A percentile compares a stretch with the other conserved stretches of the same genome.
Conservation (phyloP, 768 basidiomycete genomes). For the Calvatia gigantea region DNA sequence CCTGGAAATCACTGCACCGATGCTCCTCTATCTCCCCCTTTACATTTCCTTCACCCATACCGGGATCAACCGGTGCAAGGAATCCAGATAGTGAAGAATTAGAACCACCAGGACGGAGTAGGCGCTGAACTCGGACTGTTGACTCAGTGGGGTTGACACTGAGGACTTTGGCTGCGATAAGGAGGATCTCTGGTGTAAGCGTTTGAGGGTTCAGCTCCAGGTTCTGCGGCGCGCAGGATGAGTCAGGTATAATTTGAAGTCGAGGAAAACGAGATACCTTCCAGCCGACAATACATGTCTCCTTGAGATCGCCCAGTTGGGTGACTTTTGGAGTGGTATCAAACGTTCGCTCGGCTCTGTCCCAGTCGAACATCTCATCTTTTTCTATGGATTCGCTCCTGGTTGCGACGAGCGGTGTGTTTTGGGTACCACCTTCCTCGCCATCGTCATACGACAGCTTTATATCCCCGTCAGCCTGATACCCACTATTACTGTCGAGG, state of each 20-base stretch:
- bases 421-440: conserved; percentile 12
- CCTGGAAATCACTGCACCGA: conserved; percentile 20
- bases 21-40: conserved; percentile 19
- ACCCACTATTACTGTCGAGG: conserved; percentile 13
- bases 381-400: conserved; percentile 1
- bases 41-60: conserved; percentile 16
- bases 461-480: conserved; percentile 14
- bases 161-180: conserved; percentile 42
- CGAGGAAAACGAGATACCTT: conserved; percentile 33
- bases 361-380: conserved; percentile 32
- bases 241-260: background rate
- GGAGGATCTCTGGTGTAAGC: conserved; percentile 54
- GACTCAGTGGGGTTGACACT: conserved; percentile 11
- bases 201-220: conserved; percentile 58
- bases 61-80: conserved; percentile 21
- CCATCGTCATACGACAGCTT: conserved; percentile 18
- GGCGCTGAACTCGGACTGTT: conserved; percentile 16
- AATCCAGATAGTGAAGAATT: conserved; percentile 4
- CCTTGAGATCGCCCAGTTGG: conserved; percentile 21
- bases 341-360: conserved; percentile 28
- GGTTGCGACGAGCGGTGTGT: background rate
- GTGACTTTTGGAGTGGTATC: conserved; percentile 22
- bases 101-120: conserved; percentile 14
- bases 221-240: conserved; percentile 31
- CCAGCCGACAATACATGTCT: conserved; percentile 41